These are phyloP conservation scores for Globisporangium rhizosaccharum DNA, from an alignment of 352 stramenopile species.

Conservation along the genomic window DNA sequence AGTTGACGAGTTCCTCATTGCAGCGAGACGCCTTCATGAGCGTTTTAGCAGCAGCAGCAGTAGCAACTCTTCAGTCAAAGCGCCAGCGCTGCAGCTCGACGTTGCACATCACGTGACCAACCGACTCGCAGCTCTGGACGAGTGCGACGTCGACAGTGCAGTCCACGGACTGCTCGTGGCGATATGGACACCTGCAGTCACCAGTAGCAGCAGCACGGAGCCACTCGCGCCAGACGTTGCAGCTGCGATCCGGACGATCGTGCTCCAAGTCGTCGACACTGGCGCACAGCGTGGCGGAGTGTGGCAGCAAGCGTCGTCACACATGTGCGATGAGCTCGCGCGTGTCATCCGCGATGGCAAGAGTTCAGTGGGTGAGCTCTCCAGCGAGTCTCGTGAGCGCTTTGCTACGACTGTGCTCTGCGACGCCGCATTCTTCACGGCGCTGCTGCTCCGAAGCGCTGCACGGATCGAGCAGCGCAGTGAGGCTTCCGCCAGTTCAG, in stretches of 20 bases:
- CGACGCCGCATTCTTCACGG: constrained; percentile 19
- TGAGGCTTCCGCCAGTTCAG: neutral
- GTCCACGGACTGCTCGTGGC: constrained; percentile 5
- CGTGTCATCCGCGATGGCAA: neutral
- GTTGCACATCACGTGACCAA: constrained; percentile 24
- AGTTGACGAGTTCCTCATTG: constrained; percentile 25
- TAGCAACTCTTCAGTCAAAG: neutral
- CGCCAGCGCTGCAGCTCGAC: constrained; percentile 18
- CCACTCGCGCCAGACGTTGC: constrained; percentile 9
- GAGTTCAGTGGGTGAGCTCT: neutral
- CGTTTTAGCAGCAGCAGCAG: constrained; percentile 5
- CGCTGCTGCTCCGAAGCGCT: constrained; percentile 20
- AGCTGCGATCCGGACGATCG: constrained; percentile 19
- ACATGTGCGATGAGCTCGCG: neutral
- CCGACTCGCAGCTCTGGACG: constrained; percentile 9
- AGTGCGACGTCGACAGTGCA: constrained; percentile 6
- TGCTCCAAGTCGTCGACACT: constrained; percentile 15
- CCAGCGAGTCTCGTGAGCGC: constrained; percentile 6
- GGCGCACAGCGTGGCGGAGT: neutral
- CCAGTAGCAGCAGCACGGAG: neutral
- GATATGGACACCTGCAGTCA: constrained; percentile 19
- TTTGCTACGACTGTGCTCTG: constrained; percentile 23
- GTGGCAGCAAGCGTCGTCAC: neutral
- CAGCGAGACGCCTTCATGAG: constrained; percentile 11
- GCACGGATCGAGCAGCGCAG: neutral